Percentiles rank a stretch among this genome's conserved stretches.
These are phyloP conservation scores for Neolentinus lepideus DNA, from an alignment of 1,284 basidiomycete species.

Conservation along the genomic window DNA sequence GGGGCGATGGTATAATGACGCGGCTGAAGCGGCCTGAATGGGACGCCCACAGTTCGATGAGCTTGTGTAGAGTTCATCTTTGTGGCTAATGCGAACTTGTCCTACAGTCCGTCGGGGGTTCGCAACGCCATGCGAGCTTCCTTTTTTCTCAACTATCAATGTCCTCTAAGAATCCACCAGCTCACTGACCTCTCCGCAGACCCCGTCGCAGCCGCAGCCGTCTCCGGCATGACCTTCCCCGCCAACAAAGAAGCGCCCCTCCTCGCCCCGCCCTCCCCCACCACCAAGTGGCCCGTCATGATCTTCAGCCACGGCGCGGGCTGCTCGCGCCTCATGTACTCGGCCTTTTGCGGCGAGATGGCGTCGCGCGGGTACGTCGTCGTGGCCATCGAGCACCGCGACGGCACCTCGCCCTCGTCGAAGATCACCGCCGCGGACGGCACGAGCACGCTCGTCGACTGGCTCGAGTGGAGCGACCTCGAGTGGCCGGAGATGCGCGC, in stretches of 20 bases:
- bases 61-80: too few relatives aligned
- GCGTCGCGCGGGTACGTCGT: conserved; percentile 35
- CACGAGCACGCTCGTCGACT: conserved; percentile 22
- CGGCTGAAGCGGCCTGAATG: too few relatives aligned
- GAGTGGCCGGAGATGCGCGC: conserved; percentile 23
- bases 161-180: too few relatives aligned
- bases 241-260: conserved; percentile 25
- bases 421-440: conserved; percentile 24
- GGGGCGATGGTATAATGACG: too few relatives aligned
- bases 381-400: conserved; percentile 38
- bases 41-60: too few relatives aligned
- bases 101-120: too few relatives aligned
- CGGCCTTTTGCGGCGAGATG: conserved; percentile 32
- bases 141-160: too few relatives aligned
- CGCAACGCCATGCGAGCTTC: too few relatives aligned
- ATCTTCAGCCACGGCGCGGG: conserved; percentile 33
- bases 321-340: conserved; percentile 31
- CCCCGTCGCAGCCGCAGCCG: conserved; percentile 23
- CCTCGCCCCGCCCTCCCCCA: conserved; percentile 12
- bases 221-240: conserved; percentile 30
- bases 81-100: too few relatives aligned
- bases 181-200: conserved; percentile 9
- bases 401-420: conserved; percentile 34
- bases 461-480: conserved; percentile 28
- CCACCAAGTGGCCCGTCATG: conserved; percentile 26